Evolutionary conservation across 1,284 basidiomycete species (phyloP).

Genomic region (Schizophyllum amplum): DNA sequence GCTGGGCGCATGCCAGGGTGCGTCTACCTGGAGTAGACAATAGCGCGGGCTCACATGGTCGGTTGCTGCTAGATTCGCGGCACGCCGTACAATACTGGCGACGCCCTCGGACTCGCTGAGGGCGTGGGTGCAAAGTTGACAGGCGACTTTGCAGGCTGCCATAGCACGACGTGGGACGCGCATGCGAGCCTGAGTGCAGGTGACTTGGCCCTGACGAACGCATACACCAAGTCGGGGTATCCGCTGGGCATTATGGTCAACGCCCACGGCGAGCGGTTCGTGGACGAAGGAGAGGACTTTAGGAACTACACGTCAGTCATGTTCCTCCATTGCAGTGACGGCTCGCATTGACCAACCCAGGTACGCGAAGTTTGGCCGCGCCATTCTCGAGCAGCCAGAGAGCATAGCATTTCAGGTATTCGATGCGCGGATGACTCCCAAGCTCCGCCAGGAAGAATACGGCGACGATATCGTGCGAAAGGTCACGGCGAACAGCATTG

Average conservation of each 20-base stretch:
- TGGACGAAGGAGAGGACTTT: conserved; percentile 52
- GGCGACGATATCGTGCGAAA: conserved; percentile 50
- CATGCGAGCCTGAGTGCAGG: conserved; percentile 43
- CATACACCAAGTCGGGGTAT: conserved; percentile 66
- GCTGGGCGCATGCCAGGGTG: conserved; percentile 52
- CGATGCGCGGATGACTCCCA: conserved; percentile 36
- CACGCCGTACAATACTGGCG: conserved; percentile 61
- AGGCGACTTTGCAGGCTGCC: conserved; percentile 58
- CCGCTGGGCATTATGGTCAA: conserved; percentile 65
- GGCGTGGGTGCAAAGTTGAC: conserved; percentile 43
- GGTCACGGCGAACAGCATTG: conserved; percentile 38
- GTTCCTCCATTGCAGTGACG: too few relatives aligned
- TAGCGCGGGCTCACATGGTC: background rate
- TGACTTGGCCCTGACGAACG: conserved; percentile 51
- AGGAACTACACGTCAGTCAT: background rate
- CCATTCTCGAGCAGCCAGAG: conserved; percentile 48
- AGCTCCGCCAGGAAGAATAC: conserved; percentile 55
- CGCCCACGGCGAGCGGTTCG: conserved; percentile 45
- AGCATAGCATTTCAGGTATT: conserved; percentile 57
- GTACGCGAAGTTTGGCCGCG: conserved; percentile 57
- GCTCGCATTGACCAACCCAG: conserved; percentile 26
- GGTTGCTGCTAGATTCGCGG: conserved; percentile 43
- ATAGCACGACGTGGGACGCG: conserved; percentile 68
- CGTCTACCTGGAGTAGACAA: conserved; percentile 7
- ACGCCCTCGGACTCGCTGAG: conserved; percentile 46